Evolutionary conservation across 306 rosid species (phyloP), one percentile per base, ranked within the genome.

Genomic region (Styphnolobium japonicum): DNA sequence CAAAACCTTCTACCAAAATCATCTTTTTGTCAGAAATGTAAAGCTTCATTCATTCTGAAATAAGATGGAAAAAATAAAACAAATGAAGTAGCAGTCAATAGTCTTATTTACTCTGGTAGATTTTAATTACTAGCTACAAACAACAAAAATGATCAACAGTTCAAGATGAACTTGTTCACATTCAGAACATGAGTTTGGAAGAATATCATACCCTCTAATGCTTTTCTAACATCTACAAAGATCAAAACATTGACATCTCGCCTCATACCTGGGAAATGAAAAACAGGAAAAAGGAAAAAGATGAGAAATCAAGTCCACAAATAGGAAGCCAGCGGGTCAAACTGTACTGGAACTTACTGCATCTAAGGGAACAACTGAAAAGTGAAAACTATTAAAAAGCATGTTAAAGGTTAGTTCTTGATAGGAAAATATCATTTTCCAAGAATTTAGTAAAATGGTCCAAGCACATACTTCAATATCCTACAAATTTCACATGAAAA

Each of bases 11-110:
- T 0, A 95, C 89, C 84, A 94, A 48, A 68, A 92, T 86, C 81
- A 95, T 97, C 85, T 85, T 90, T 87, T 95, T 95, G 69, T 95
- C 98, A 55, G 98, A 95, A 73, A 91, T 84, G 86, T 86, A 90
- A 60, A 95, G 87, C 92, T 92, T 95, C 93, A 91, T 88, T 36
- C 98, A 97, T 56, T 92, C 98, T 91, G 92, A 43, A 83, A 81
- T 73, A 37, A 63, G 71, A 79, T 36, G 4, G 23, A 42, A 52
- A 33, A 74, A 52, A 22, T 8, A 64, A 65, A 6, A 0, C 70
- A 10, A 48, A 23, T 36, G 5, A 63, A 18, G 19, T 1, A 21
- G 36, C 27, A 61, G 73, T 84, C 19, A 69, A 9, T 40, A 69
- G 39, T 12, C 58, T 64, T 29, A 10, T 83, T 33, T 48, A n/a